Evolutionary conservation across 768 basidiomycete genomes (phyloP), one percentile per base, ranked within the genome.

Genomic region (Daedaleopsis sinensis): DNA sequence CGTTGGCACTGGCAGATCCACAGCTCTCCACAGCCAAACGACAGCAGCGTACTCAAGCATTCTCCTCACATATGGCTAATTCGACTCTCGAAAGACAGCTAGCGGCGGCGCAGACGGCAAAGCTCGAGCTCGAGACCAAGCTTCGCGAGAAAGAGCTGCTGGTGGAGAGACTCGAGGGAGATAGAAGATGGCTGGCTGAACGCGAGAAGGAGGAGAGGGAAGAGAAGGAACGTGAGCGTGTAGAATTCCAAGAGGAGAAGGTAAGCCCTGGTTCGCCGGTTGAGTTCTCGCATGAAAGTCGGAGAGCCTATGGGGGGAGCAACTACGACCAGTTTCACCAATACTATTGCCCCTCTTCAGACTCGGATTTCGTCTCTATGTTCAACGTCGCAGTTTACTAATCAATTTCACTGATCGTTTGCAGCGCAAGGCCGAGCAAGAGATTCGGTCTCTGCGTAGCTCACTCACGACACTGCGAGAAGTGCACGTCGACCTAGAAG

Each of bases 11-110:
- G 62, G 19, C 70, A 90, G 88, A 90, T 68, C 85, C 87, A 2
- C 85, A 89, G 47, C 78, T 84, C 39, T 87, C 86, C 2, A 79
- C 84, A 0, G 81, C 88, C 13, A 91, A 89, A 71, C 82, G 89
- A 12, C 86, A 85, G 51, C 87, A 88, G 64, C 83, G 86, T n/a
- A 69, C 81, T 0, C 84, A 87, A 64, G 80, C 83, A 0, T 85
- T 92, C 66, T 79, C 83, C 0, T 83, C 87, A 0, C 81, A 84
- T 55, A 78, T 90, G 66, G 75, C 84, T 2, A 84, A 86, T 64
- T 81, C 89, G 3, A 77, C 82, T 1, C 77, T 92, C 18, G 89
- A 92, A 67, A 77, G 91, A n/a, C 85, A 87, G 63, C 79, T 93
- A 1, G 74, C 85, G 10, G 76, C 86, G 3, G 79, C 84, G 0